These are phyloP conservation scores for Globisporangium lucens DNA, from an alignment of 352 stramenopile species.

Conservation along the genomic window DNA sequence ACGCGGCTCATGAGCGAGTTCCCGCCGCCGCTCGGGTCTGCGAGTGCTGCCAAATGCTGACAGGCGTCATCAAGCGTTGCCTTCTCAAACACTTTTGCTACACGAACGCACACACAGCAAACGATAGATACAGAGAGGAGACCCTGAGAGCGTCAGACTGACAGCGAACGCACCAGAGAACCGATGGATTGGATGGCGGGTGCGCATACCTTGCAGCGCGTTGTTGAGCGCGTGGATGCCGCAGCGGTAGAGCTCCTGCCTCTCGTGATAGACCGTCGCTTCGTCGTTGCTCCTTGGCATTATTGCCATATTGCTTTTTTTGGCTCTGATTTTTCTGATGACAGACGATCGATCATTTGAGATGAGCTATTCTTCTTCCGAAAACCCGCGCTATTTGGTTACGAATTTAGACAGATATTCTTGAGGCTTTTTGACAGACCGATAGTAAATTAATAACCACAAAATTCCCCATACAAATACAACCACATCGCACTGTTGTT, in stretches of 20 bases:
- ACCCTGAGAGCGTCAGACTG: neutral
- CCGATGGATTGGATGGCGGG: neutral
- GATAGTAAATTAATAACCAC: neutral
- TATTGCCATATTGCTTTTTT: neutral
- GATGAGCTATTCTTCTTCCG: neutral
- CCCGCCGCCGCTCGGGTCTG: conserved; percentile 8
- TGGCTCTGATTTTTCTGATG: neutral
- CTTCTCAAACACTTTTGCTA: conserved; percentile 48
- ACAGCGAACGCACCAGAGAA: neutral
- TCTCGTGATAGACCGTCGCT: conserved; percentile 52
- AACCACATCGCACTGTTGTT: neutral
- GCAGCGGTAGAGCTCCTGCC: conserved; percentile 69
- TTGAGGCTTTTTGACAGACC: no score
- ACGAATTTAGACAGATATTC: neutral
- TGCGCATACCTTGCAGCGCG: conserved; percentile 48
- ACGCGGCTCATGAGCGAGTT: conserved; percentile 28
- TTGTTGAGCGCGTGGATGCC: conserved; percentile 84
- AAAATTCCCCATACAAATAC: neutral
- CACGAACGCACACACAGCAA: neutral
- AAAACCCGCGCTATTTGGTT: neutral
- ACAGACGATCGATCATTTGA: neutral
- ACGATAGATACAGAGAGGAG: neutral
- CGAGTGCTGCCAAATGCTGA: conserved; percentile 27
- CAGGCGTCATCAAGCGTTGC: conserved; percentile 44
- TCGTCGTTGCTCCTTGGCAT: neutral